phyloP scores from a whole-genome alignment of 2,329 filamentous ascomycete species.

The Aspergillus sp. region DNA sequence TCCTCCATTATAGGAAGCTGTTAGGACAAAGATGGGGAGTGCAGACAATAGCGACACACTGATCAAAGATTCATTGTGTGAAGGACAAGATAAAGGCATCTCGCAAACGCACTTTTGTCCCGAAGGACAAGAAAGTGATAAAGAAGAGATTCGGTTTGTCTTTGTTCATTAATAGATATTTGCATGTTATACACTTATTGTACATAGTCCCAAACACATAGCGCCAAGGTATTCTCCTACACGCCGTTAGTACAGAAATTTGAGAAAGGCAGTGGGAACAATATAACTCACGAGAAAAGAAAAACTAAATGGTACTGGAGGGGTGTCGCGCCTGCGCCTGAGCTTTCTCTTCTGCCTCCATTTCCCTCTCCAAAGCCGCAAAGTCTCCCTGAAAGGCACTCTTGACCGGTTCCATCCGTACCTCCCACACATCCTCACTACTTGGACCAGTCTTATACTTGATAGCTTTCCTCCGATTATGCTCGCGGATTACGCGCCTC shows the following conservation, averaged over 20 bases:
- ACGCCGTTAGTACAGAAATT: neutral
- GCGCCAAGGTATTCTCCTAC: neutral
- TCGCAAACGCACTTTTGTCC: neutral
- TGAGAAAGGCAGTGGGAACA: neutral
- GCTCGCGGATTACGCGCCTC: conserved; percentile 61
- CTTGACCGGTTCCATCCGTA: conserved; percentile 63
- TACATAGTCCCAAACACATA: neutral
- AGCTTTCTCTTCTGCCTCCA: conserved; percentile 45
- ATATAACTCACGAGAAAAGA: neutral
- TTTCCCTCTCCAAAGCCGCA: conserved; percentile 42
- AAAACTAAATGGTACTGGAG: neutral
- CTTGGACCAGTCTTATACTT: conserved; percentile 69
- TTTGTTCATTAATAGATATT: neutral
- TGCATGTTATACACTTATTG: conserved; percentile 4
- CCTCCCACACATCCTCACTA: conserved; percentile 89
- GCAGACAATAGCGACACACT: neutral
- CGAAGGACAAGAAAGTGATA: neutral
- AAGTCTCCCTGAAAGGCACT: conserved; percentile 49
- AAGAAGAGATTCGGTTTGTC: neutral
- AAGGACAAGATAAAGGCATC: neutral
- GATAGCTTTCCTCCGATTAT: conserved; percentile 66
- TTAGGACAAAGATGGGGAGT: neutral
- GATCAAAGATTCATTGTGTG: neutral
- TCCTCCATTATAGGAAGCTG: neutral
- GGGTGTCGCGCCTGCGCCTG: conserved; percentile 13